Evolutionary conservation across 2,329 filamentous ascomycete species (phyloP).

Genomic region (Ophiocordyceps camponoti-leonardi): DNA sequence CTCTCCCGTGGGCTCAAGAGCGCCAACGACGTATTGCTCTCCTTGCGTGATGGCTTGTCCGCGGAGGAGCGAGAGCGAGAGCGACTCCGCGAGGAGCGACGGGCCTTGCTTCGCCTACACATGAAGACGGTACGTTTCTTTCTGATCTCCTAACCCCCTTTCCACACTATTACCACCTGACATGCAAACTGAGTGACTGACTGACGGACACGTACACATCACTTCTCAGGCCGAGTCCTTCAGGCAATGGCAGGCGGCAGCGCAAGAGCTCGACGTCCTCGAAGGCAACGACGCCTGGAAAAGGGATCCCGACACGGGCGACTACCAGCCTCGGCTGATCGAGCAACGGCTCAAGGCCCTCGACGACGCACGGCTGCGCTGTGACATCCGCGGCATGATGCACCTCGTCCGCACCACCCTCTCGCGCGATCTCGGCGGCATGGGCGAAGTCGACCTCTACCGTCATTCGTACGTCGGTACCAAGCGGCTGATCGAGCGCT

Average conservation of each 20-base stretch:
- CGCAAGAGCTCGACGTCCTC: conserved; percentile 58
- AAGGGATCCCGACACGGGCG: conserved; percentile 36
- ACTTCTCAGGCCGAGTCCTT: conserved; percentile 42
- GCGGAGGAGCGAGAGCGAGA: conserved; percentile 29
- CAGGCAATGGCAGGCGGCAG: conserved; percentile 58
- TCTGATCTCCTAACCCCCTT: no score
- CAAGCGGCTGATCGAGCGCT: conserved; percentile 71
- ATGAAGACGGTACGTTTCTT: conserved; percentile 50
- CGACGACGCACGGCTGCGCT: conserved; percentile 53
- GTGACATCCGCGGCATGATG: conserved; percentile 62
- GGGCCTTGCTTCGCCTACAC: conserved; percentile 43
- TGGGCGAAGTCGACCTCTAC: conserved; percentile 72
- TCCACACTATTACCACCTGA: no score
- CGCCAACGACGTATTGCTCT: conserved; percentile 24
- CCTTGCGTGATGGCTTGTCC: conserved; percentile 34
- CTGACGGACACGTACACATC: conserved; percentile 1
- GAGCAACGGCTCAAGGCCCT: conserved; percentile 53
- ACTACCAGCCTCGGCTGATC: conserved; percentile 58
- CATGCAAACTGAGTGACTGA: no score
- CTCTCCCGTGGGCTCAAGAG: conserved; percentile 17
- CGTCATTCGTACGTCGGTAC: conserved; percentile 73
- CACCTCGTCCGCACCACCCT: conserved; percentile 66
- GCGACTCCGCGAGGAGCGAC: conserved; percentile 35
- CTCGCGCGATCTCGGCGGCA: conserved; percentile 66
- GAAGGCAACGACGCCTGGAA: conserved; percentile 80